Percentiles rank a stretch among this genome's conserved stretches.
These are phyloP conservation scores for Colletotrichum graminicola DNA, from an alignment of 2,329 filamentous ascomycete genomes.

Conservation along the genomic window DNA sequence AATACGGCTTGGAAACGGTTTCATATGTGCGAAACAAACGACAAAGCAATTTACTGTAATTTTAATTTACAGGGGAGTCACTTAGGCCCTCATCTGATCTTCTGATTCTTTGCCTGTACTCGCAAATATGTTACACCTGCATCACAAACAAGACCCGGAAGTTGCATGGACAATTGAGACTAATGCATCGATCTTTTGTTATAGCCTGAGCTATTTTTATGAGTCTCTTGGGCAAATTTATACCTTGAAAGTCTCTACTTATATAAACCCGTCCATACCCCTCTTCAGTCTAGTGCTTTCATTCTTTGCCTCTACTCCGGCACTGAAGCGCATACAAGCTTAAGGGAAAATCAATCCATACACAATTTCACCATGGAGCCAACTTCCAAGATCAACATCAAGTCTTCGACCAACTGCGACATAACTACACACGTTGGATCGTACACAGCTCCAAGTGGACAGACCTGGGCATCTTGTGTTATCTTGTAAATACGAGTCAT, in stretches of 20 bases:
- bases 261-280: too few relatives aligned
- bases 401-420: background rate
- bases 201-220: background rate
- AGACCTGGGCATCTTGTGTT: background rate
- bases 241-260: background rate
- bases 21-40: background rate
- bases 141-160: background rate
- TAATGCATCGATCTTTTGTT: too few relatives aligned
- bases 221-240: background rate
- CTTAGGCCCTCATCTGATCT: background rate
- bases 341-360: background rate
- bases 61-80: background rate
- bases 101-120: background rate
- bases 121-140: background rate
- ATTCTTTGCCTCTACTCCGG: background rate
- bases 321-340: background rate
- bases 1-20: rapidly evolving
- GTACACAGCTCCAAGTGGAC: background rate
- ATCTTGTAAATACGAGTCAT: background rate
- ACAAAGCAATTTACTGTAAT: background rate
- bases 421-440: too few relatives aligned
- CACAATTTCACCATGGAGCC: background rate
- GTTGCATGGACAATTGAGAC: background rate
- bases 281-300: too few relatives aligned
- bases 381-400: background rate